Base-by-base conservation (phyloP, 2,329 filamentous ascomycete species). In the Calonectria leucothoes region DNA sequence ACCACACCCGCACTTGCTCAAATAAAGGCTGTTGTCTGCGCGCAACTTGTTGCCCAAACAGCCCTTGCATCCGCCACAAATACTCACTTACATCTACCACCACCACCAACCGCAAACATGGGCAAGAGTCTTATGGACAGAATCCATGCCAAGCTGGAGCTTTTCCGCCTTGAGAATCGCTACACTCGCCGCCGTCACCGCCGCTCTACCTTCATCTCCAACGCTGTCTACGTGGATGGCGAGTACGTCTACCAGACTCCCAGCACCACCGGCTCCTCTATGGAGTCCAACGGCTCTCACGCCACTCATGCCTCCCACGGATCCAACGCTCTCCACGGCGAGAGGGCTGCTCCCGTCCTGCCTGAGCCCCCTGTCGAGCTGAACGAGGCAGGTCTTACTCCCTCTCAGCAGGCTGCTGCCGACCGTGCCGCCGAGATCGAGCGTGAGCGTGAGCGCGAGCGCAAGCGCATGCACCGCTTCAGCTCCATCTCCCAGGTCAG, bases 161-260 rank as follows among this genome's bases (percentile, higher is more conserved):
- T 98, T 82, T 97, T 98, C 89, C 94, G 95, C 64, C 93, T 98
- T 78, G 96, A 98, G 88, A 94, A 98, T 87, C 94, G 95, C 81
- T 98, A 98, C 89, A 97, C 96, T 66, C 94, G 94, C 81, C 94
- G 95, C 83, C 95, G 96, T 81, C 86, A 92, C 80, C 94, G 96
- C 80, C 95, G 96, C 84, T 96, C 93, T 69, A 97, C 94, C 74
- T 98, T 98, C 84, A 92, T 94, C 82, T 95, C 94, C 82, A 95
- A 95, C 81, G 96, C 95, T 35, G 91, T 94, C 83, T 98, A 98
- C 85, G 94, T 98, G 77, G 95, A 98, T 83, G 97, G 96, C 85
- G 96, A 98, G 88, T 98, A 98, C 87, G 89, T 98, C 84, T 97
- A 95, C 89, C 89, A 92, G 82, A 91, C 89, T 0, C 90, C 91